Evolutionary conservation across 768 basidiomycete species (phyloP).

Genomic region (Pholiota conissans): DNA sequence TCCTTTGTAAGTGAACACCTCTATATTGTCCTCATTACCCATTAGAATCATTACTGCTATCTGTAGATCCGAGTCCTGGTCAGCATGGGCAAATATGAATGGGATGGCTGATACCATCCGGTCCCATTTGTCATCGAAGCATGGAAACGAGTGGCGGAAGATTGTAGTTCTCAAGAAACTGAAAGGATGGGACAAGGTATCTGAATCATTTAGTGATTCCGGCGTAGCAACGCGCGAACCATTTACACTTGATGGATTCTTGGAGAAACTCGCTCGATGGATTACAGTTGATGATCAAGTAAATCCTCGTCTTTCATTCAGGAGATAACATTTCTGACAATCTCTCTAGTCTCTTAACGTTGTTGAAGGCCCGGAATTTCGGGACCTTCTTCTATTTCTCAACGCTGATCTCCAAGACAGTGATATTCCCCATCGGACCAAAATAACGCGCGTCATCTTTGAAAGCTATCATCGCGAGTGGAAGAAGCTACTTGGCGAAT

Average conservation of each 20-base stretch:
- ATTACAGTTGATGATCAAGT: conserved; percentile 35
- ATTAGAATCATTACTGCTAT: no score
- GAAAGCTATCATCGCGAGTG: conserved; percentile 20
- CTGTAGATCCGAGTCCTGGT: conserved; percentile 8
- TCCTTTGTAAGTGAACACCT: conserved; percentile 19
- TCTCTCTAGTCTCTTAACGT: conserved; percentile 34
- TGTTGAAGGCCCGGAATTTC: conserved; percentile 33
- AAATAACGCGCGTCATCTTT: conserved; percentile 27
- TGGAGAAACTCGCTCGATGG: conserved; percentile 18
- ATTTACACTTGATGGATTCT: conserved; percentile 24
- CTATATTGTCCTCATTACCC: no score
- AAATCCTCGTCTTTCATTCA: conserved; percentile 5
- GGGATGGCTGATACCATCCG: conserved; percentile 22
- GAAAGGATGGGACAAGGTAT: conserved; percentile 17
- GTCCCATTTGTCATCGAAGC: conserved; percentile 21
- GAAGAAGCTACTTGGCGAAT: conserved; percentile 3
- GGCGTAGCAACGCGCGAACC: conserved; percentile 1
- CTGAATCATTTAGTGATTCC: neutral
- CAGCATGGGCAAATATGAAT: conserved; percentile 17
- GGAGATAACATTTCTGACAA: neutral
- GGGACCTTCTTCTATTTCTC: conserved; percentile 28
- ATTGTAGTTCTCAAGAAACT: conserved; percentile 13
- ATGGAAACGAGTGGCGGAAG: conserved; percentile 14
- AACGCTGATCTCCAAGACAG: conserved; percentile 20
- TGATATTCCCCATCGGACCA: conserved; percentile 36